phyloP scores from a whole-genome alignment of 78 protist genomes.

The Planoprotostelium fungivorum region DNA sequence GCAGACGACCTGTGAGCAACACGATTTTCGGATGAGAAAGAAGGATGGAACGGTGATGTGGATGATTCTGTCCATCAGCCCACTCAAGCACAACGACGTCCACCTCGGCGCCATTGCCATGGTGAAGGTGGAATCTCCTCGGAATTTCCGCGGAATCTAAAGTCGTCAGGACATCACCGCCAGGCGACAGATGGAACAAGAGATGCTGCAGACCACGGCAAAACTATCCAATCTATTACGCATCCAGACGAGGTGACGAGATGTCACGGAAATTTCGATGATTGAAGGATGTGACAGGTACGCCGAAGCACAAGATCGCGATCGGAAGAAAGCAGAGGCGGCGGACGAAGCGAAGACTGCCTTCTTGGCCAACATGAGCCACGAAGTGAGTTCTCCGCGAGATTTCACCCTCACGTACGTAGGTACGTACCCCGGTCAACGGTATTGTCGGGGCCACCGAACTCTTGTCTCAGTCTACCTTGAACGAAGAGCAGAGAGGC shows the following conservation, averaged over 20 bases:
- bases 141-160: not conserved
- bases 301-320: not conserved
- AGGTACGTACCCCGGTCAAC: conserved; percentile 71
- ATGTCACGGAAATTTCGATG: not conserved
- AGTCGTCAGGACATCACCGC: not conserved
- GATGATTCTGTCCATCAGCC: not conserved
- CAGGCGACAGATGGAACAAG: not conserved
- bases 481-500: conserved; percentile 10
- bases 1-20: not conserved
- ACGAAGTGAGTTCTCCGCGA: not conserved
- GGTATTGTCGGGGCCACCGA: conserved; percentile 69
- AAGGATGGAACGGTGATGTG: not conserved
- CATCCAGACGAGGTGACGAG: not conserved
- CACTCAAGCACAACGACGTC: not conserved
- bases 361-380: not conserved
- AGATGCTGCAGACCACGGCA: not conserved
- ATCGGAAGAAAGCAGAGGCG: not conserved
- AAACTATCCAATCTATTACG: not conserved
- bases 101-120: not conserved
- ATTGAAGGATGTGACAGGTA: not conserved
- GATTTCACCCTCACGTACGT: not conserved
- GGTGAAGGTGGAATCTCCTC: not conserved
- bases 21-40: not conserved
- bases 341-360: not conserved
- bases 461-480: not conserved